Percentiles rank a stretch among this genome's conserved stretches.
Evolutionary conservation across 2,329 filamentous ascomycete species (phyloP).

Genomic region (Fusarium oligoseptatum): DNA sequence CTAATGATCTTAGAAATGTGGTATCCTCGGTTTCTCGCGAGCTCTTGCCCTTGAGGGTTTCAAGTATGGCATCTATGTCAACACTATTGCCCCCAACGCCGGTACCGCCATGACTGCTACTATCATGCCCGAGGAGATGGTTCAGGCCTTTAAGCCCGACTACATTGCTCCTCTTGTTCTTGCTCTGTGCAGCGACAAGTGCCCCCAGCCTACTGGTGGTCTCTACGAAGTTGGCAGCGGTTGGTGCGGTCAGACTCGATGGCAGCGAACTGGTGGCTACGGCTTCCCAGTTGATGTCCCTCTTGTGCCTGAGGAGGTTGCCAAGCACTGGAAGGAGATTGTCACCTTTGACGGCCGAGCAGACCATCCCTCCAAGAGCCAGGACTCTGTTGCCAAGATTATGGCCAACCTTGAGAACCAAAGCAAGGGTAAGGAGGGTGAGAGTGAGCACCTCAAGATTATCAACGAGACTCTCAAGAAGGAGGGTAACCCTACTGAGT

Average conservation of each 20-base stretch:
- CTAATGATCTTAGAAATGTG: conserved; percentile 75
- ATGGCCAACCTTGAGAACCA: conserved; percentile 88
- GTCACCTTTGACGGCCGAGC: conserved; percentile 88
- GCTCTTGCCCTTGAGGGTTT: conserved; percentile 91
- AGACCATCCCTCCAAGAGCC: conserved; percentile 85
- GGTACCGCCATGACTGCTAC: conserved; percentile 95
- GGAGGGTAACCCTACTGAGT: conserved; percentile 79
- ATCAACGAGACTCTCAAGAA: conserved; percentile 83
- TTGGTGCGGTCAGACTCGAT: conserved; percentile 92
- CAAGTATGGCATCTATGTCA: conserved; percentile 98
- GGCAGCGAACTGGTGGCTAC: conserved; percentile 91
- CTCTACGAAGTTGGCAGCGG: conserved; percentile 96
- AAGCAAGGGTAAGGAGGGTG: conserved; percentile 65
- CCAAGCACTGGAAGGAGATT: conserved; percentile 82
- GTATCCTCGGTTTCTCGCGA: conserved; percentile 95
- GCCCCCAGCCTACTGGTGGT: conserved; percentile 85
- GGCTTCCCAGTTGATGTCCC: conserved; percentile 90
- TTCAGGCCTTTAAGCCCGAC: conserved; percentile 99
- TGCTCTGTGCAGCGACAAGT: conserved; percentile 86
- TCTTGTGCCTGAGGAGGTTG: conserved; percentile 86
- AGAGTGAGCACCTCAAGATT: conserved; percentile 76
- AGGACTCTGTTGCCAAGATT: conserved; percentile 81
- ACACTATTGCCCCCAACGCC: conserved; percentile 97
- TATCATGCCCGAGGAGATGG: conserved; percentile 96
- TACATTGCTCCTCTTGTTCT: conserved; percentile 96